Base-by-base conservation (phyloP, 345 rosid genomes). In the Excoecaria cochinchinensis region DNA sequence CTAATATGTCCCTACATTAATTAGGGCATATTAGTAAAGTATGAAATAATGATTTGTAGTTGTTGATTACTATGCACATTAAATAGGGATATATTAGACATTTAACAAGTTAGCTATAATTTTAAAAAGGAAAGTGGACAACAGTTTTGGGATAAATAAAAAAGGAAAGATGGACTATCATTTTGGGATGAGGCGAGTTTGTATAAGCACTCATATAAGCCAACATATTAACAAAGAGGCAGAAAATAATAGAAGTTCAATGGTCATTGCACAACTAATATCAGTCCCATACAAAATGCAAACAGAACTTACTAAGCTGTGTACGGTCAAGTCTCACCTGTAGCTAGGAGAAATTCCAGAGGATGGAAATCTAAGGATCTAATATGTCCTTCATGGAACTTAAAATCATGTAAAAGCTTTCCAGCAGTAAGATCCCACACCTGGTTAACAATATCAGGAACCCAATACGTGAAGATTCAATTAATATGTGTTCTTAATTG, bases 371-470 rank as follows among this genome's bases (percentile, higher is more conserved):
- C 97, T 69, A 95, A 74, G 21, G 97, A 90, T 74, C 87, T 85
- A 74, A 95, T 86, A 75, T 85, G 87, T 71, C 97, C 95, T 81
- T 95, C 99, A 76, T 92, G 98, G 82, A 87, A 89, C 80, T 92
- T 93, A 80, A 93, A 95, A 75, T 95, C 99, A 81, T 95, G 96
- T 81, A 95, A 84, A 78, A 89, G 94, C 86, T 95, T 95, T 85
- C 99, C 99, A 74, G 99, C 97, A 47, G 98, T 95, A 78, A 95
- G 91, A 87, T 95, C 98, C 96, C 96, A 91, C 71, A 89, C 89
- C 96, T 91, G 76, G 62, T 69, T 51, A 50, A 73, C 17, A 24
- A 67, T 21, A 61, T 78, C 50, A 58, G 53, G 51, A 75, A 50
- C 31, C 19, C 19, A 65, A 61, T 39, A 22, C 56, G 44, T 19